Percentiles rank a stretch among this genome's conserved stretches.
phyloP scores from a whole-genome alignment of 1,284 basidiomycete species.

The Ceratobasidium sp. region DNA sequence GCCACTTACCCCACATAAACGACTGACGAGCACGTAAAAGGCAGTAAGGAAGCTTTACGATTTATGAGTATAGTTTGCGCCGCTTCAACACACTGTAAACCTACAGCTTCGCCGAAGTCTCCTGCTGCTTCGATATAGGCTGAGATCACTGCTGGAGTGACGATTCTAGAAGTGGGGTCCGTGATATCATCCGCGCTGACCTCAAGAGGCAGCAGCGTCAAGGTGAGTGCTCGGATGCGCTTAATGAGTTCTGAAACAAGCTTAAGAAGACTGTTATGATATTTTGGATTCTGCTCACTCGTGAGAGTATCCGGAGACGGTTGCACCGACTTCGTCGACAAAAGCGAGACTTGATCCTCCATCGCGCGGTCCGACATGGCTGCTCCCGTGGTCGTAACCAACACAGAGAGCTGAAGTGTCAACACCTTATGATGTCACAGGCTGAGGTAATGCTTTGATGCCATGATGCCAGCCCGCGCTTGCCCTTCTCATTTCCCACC shows the following conservation, averaged over 20 bases:
- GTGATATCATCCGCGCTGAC: conserved; percentile 72
- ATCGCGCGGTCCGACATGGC: conserved; percentile 51
- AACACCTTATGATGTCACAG: conserved; percentile 35
- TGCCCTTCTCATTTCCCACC: conserved; percentile 44
- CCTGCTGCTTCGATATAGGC: conserved; percentile 62
- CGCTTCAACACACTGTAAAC: conserved; percentile 54
- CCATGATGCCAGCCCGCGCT: conserved; percentile 29
- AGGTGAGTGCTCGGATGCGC: conserved; percentile 81
- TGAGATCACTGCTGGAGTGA: conserved; percentile 72
- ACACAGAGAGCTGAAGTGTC: not conserved
- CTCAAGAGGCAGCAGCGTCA: conserved; percentile 84
- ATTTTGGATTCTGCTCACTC: conserved; percentile 63
- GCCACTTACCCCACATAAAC: conserved; percentile 68
- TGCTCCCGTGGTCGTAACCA: conserved; percentile 13
- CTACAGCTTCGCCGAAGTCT: conserved; percentile 80
- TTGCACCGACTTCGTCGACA: conserved; percentile 64
- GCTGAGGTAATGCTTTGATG: conserved; percentile 25
- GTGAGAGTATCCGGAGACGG: conserved; percentile 78
- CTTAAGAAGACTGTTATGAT: conserved; percentile 6
- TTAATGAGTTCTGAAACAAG: conserved; percentile 75
- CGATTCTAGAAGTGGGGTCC: conserved; percentile 72
- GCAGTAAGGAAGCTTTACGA: conserved; percentile 76
- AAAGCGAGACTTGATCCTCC: conserved; percentile 65
- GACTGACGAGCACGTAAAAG: conserved; percentile 83
- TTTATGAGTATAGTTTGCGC: conserved; percentile 41